Base-by-base conservation (phyloP, 2,329 filamentous ascomycete species). In the Exophiala alcalophila region DNA sequence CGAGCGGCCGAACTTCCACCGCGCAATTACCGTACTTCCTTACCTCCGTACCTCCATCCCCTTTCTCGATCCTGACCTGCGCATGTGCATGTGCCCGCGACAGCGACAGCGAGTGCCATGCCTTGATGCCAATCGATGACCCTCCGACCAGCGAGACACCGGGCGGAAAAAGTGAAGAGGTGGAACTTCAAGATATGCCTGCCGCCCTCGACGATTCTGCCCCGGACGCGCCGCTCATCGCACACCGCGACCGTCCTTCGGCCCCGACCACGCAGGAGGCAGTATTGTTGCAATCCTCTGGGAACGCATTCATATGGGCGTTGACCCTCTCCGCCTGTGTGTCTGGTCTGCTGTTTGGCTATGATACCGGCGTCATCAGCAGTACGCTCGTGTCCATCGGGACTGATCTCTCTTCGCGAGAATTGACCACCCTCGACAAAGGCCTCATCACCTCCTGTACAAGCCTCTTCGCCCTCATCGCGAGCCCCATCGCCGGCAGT, bases 321-420 rank as follows among this genome's bases (percentile, higher is more conserved):
- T 61, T 81, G 36, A 79, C 76, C 0, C 65, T 78, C 30, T 73
- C 76, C 15, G 77, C 77, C 5, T 75, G 76, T 3, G 68, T 81
- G 10, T 75, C 71, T 36, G 77, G 77, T 3, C 61, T 81, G 10
- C 60, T 81, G 11, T 81, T 81, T 62, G 78, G 78, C 42, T 81
- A 79, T 57, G 78, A 81, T 55, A 81, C 78, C 24, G 78, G 77
- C 24, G 76, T 81, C 11, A 80, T 81, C 41, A 78, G 74, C 24
- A 77, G 76, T 1, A 80, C 76, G 2, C 68, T 81, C 41, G 69
- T 81, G 18, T 75, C 72, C 3, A 71, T 81, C 45, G 65, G 65
- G 32, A 65, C 71, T 2, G 73, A 77, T 52, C 68, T 80, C 18
- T 77, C 74, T 5, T 58, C 65, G 27, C 71, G 70, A 5, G 44